Base-by-base conservation (phyloP, 1,284 basidiomycete genomes). In the Termitomyces sp. region DNA sequence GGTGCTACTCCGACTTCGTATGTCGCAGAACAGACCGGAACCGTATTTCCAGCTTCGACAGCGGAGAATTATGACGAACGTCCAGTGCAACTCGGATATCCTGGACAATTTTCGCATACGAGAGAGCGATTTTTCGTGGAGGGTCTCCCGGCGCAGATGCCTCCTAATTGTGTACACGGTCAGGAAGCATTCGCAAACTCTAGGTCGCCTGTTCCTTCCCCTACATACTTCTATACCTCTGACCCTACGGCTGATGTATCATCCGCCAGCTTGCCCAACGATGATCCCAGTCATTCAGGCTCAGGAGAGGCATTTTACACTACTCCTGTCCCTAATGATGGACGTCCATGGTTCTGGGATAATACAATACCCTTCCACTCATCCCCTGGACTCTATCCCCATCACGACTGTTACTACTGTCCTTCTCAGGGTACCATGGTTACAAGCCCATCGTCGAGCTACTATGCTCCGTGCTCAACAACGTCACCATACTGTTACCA, bases 161-260 rank as follows among this genome's bases (percentile, higher is more conserved):
- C 49, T 10, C 51, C 53, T n/a, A 57, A 54, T 43, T 42, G 49
- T 46, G 58, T 54, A 28, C 57, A 51, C 33, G 58, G 55, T 11
- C 60, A 62, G 21, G 55, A 62, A 56, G 31, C 21, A 9, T 39
- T 48, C 11, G n/a, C 43, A 11, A 56, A 56, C 39, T 44, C 34
- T 35, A 35, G 44, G 10, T 59, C 60, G 9, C 53, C 58, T 16
- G 60, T 55, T 31, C 60, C 65, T 13, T 74, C 72, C 35, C 72
- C 73, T 2, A 66, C 68, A 1, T 66, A 64, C 53, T 74, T 75
- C 48, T 75, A 75, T 50, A 67, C 63, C 6, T 70, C 72, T 5
- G 60, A 65, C 26, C 57, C 62, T n/a, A 53, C 58, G 1, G 49
- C 57, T 4, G 26, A 48, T 9, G 31, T 21, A 10, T 19, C 48